Percentiles rank a stretch among this genome's conserved stretches.
phyloP scores from a whole-genome alignment of 805 yeast species.

The Barnettozyma vustinii region DNA sequence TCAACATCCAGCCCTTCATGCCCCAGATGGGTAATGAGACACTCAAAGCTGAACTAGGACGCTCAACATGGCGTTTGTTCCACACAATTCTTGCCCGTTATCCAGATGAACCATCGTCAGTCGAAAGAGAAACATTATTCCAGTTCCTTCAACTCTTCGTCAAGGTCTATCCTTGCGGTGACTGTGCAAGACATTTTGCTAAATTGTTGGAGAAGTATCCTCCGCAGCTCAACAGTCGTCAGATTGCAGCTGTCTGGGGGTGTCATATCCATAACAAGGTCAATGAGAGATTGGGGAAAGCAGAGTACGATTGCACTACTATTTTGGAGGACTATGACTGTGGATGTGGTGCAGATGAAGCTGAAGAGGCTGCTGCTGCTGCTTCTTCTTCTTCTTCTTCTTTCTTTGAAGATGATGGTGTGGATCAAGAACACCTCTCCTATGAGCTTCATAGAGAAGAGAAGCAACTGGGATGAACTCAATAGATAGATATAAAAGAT shows the following conservation, averaged over 20 bases:
- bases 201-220: constrained; percentile 65
- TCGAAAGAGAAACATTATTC: constrained; percentile 57
- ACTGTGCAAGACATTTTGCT: constrained; percentile 90
- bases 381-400: constrained; percentile 32
- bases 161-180: constrained; percentile 95
- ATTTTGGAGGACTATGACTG: constrained; percentile 91
- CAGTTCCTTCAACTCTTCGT: constrained; percentile 72
- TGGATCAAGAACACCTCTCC: constrained; percentile 39
- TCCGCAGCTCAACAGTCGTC: constrained; percentile 74
- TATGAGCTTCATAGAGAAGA: constrained; percentile 43
- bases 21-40: constrained; percentile 90
- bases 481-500: not conserved
- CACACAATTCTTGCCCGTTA: constrained; percentile 91
- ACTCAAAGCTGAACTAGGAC: constrained; percentile 76
- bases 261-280: constrained; percentile 88
- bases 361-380: constrained; percentile 32
- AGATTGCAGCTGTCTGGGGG: constrained; percentile 92
- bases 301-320: constrained; percentile 74
- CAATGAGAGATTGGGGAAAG: constrained; percentile 64
- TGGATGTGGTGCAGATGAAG: constrained; percentile 85
- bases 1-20: constrained; percentile 43
- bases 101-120: constrained; percentile 71
- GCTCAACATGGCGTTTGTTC: constrained; percentile 85
- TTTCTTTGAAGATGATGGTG: constrained; percentile 5
- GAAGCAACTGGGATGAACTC: constrained; percentile 36